Evolutionary conservation across 2,329 filamentous ascomycete species (phyloP).

Genomic region (Metarhizium anisopliae): DNA sequence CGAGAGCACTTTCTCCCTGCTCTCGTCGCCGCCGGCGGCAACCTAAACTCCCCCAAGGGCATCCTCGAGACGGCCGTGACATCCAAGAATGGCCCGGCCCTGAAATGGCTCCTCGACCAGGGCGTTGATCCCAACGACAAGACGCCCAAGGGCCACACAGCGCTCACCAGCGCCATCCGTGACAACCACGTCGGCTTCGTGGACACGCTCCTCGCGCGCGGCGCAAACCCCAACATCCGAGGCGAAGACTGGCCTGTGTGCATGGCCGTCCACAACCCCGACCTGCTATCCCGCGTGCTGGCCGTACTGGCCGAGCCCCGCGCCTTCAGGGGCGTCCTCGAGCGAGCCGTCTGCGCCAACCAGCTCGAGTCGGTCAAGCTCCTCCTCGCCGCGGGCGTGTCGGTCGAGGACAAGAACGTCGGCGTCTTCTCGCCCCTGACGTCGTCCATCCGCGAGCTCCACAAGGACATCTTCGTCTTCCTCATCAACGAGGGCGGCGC

Average conservation of each 20-base stretch:
- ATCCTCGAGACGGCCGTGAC: constrained; percentile 57
- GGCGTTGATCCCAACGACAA: constrained; percentile 53
- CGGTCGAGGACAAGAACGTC: constrained; percentile 62
- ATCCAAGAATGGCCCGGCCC: constrained; percentile 50
- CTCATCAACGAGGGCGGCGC: constrained; percentile 53
- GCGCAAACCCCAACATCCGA: constrained; percentile 52
- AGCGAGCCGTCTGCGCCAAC: constrained; percentile 58
- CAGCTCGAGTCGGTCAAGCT: constrained; percentile 60
- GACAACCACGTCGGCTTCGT: constrained; percentile 51
- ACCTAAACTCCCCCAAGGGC: constrained; percentile 51
- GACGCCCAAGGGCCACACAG: constrained; percentile 47
- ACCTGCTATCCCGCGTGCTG: constrained; percentile 50
- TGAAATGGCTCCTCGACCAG: constrained; percentile 52
- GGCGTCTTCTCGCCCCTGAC: constrained; percentile 64
- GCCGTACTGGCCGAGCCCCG: constrained; percentile 47
- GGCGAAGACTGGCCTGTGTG: constrained; percentile 64
- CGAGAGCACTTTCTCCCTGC: constrained; percentile 50
- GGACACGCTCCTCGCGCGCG: constrained; percentile 46
- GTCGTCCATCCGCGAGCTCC: constrained; percentile 55
- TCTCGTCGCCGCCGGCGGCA: constrained; percentile 50
- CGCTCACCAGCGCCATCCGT: constrained; percentile 57
- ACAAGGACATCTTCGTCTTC: constrained; percentile 50
- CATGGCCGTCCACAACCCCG: constrained; percentile 56
- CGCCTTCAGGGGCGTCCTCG: constrained; percentile 57
- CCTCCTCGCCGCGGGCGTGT: constrained; percentile 54